Evolutionary conservation across 345 rosid species (phyloP), one percentile per base, ranked within the genome.

Genomic region (Excoecaria agallocha): DNA sequence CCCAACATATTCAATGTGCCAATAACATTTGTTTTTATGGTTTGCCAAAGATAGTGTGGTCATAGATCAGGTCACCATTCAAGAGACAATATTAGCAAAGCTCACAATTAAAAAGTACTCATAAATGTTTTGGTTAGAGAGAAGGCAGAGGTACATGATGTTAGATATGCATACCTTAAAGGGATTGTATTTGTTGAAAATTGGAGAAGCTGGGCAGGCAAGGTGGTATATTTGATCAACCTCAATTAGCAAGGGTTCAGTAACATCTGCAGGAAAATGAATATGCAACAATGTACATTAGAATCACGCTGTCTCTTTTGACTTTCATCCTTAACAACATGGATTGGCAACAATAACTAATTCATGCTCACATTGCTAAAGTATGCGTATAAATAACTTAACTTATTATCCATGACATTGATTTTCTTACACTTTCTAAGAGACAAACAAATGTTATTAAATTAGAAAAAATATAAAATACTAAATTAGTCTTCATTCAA

Each of bases 151-250:
- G 46, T 4, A 43, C 46, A 39, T 20, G 48, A 76, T 25, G 41
- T 39, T 6, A 61, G 10, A 63, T n/a, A 66, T 39, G 64, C 78
- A n/a, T 56, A 87, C 98, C 98, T 94, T 94, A 7, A 94, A 97
- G 12, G 98, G 98, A 80, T 94, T 94, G 86, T 92, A 89, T 75
- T 94, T 92, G 87, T 94, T 92, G 87, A 94, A 94, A 76, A 94
- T 94, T 49, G 97, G 97, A 69, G 98, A 94, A 38, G 98, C 98
- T 73, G 96, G 98, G 82, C 96, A 92, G 66, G 98, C 97, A 73
- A 94, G 97, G 74, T 94, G 98, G 77, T 94, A 94, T 56, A 94
- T 92, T 75, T 82, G 87, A 82, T 94, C 98, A 76, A 92, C 95
- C 85, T 94, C 98, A 38, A 94, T 68, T 56, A 94, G 83, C 86